These are phyloP conservation scores for Ceratobasidium theobromae DNA, from an alignment of 1,284 basidiomycete species.

Conservation along the genomic window DNA sequence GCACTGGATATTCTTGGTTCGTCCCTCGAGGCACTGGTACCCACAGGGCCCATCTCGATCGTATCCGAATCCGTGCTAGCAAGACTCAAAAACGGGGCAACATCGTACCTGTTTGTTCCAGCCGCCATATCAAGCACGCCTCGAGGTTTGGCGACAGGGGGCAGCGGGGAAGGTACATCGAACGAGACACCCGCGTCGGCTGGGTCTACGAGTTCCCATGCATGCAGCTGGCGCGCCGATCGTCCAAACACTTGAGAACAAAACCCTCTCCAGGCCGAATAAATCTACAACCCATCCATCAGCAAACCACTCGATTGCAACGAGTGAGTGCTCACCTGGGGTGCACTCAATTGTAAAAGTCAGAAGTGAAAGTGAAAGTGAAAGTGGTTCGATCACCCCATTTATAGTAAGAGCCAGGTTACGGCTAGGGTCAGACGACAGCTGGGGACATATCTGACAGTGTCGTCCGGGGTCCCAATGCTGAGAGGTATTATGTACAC, in stretches of 20 bases:
- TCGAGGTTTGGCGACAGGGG: not conserved
- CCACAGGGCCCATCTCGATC: not conserved
- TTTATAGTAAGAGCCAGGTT: too few species aligned
- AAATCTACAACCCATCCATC: conserved; percentile 35
- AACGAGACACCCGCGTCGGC: conserved; percentile 32
- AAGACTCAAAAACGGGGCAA: conserved; percentile 8
- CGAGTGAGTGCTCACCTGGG: too few species aligned
- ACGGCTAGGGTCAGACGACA: too few species aligned
- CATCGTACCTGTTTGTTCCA: not conserved
- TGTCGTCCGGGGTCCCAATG: too few species aligned
- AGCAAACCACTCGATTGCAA: not conserved
- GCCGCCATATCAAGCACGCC: conserved; percentile 14
- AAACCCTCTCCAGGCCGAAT: conserved; percentile 47
- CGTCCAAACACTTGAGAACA: conserved; percentile 47
- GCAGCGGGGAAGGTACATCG: not conserved
- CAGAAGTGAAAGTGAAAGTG: too few species aligned
- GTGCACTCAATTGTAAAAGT: too few species aligned
- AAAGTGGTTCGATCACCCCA: too few species aligned
- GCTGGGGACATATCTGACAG: too few species aligned
- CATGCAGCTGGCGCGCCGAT: conserved; percentile 43
- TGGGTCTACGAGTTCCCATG: conserved; percentile 43
- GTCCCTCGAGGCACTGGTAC: not conserved
- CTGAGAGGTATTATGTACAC: too few species aligned
- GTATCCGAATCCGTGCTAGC: not conserved
- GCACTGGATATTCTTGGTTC: not conserved